Evolutionary conservation across 2,329 filamentous ascomycete genomes (phyloP), one percentile per base, ranked within the genome.

Genomic region (Bretziella fagacearum): DNA sequence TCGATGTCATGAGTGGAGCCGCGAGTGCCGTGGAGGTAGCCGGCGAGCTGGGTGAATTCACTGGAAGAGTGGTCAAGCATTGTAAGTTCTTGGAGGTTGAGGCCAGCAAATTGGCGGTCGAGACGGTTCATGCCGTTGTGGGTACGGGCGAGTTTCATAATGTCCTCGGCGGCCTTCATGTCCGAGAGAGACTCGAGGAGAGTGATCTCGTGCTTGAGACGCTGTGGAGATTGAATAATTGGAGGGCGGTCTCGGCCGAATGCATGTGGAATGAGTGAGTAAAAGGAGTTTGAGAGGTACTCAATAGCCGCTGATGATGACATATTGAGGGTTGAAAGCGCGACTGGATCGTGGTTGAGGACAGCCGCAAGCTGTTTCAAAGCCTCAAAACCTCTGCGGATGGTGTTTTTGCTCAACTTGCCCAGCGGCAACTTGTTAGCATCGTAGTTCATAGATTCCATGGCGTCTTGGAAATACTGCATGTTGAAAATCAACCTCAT

Each of bases 401-500:
- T 80, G 17, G 83, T 91, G 10, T 71, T 64, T 56, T 87, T 85
- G 66, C 82, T 84, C 20, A 93, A 70, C 58, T 91, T 93, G 3
- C 85, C 86, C 1, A 93, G 66, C 0, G 85, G 85, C 33, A 93
- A 65, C 60, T 93, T 93, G 53, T 80, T 68, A 7, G 72, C 68
- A 54, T 85, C 79, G 54, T 85, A 85, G 53, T 82, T 81, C 53
- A 84, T 65, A 1, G 71, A 66, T 1, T 62, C 59, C 77, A 84
- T 81, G 29, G 75, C 73, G 17, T 70, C 69, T 18, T 73, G 66
- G 60, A 93, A 85, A 57, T 79, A 79, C 18, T 77, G 59, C 49
- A 75, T 70, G 59, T 93, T 87, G 68, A 93, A 93, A 51, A 94
- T 93, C 53, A 93, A 73, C 51, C 77, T 65, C 69, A 93, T 79